phyloP scores from a whole-genome alignment of 179 eudicot genomes.

The Beta corolliflora region DNA sequence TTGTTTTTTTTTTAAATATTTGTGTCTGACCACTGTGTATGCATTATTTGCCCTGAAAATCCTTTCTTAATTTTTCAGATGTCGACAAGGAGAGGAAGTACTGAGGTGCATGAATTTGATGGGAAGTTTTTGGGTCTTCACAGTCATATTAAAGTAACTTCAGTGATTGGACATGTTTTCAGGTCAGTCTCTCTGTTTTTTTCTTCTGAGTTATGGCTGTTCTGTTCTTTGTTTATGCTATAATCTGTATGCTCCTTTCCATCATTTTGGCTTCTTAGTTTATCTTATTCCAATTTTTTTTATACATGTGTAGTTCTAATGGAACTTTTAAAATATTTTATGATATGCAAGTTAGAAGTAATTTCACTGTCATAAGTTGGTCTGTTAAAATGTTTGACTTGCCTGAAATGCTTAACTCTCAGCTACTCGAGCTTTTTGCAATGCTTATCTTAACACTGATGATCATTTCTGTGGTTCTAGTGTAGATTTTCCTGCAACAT shows the following conservation, averaged over 20 bases:
- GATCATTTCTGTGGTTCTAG: constrained; percentile 44
- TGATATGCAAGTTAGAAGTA: constrained; percentile 9
- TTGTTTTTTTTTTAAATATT: background rate
- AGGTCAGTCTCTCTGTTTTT: constrained; percentile 53
- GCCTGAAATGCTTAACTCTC: background rate
- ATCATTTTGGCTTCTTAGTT: background rate
- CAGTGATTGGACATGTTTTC: constrained; percentile 96
- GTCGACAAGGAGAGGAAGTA: constrained; percentile 85
- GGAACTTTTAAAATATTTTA: too few relatives aligned
- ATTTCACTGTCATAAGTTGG: background rate
- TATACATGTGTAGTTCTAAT: background rate
- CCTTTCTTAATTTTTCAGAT: constrained; percentile 44
- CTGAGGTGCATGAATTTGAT: constrained; percentile 93
- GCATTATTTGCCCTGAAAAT: background rate
- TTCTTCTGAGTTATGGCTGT: constrained; percentile 7
- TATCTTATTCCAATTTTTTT: background rate
- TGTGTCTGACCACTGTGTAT: background rate
- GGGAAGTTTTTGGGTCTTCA: constrained; percentile 63
- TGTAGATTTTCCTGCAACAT: constrained; percentile 85
- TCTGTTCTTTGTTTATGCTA: background rate
- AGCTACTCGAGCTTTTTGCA: background rate
- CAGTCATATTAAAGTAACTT: constrained; percentile 75
- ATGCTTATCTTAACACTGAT: constrained; percentile 13
- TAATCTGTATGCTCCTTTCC: background rate
- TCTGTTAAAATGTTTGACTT: background rate